Evolutionary conservation across 2,329 filamentous ascomycete species (phyloP).

Genomic region (Paraphoma chrysanthemicola): DNA sequence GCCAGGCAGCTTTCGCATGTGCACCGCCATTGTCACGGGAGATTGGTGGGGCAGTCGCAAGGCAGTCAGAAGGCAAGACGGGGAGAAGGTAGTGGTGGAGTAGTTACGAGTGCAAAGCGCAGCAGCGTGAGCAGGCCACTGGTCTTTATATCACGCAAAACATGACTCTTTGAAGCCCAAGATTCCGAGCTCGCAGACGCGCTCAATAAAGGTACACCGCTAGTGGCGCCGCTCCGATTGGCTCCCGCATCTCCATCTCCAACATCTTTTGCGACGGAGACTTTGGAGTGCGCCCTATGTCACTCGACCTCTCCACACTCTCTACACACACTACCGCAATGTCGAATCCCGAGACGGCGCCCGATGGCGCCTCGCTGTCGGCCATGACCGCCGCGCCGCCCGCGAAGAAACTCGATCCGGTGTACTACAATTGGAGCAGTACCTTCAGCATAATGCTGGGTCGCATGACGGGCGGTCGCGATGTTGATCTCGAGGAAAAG

Average conservation of each 20-base stretch:
- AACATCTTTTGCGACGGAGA: conserved; percentile 29
- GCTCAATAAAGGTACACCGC: conserved; percentile 12
- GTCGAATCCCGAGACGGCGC: conserved; percentile 33
- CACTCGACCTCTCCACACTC: not conserved
- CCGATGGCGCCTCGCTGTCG: conserved; percentile 36
- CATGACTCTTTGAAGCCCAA: conserved; percentile 26
- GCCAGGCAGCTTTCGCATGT: conserved; percentile 60
- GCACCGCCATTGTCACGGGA: conserved; percentile 36
- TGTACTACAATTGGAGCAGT: conserved; percentile 73
- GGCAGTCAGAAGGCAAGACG: not conserved
- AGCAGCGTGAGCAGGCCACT: not conserved
- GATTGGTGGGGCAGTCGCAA: not conserved
- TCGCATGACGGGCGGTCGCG: conserved; percentile 48
- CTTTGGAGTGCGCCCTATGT: conserved; percentile 17
- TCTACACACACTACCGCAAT: conserved; percentile 18
- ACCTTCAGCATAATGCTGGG: conserved; percentile 84
- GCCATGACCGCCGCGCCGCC: conserved; percentile 22
- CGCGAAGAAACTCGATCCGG: conserved; percentile 37
- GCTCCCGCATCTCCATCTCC: conserved; percentile 21
- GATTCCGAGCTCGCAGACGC: conserved; percentile 21
- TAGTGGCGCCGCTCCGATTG: conserved; percentile 30
- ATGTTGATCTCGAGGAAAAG: conserved; percentile 52
- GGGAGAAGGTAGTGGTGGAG: not conserved
- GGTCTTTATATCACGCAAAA: conserved; percentile 6
- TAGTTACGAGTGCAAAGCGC: conserved; percentile 3